phyloP scores from a whole-genome alignment of 2,329 filamentous ascomycete genomes.

The Venturia nashicola region DNA sequence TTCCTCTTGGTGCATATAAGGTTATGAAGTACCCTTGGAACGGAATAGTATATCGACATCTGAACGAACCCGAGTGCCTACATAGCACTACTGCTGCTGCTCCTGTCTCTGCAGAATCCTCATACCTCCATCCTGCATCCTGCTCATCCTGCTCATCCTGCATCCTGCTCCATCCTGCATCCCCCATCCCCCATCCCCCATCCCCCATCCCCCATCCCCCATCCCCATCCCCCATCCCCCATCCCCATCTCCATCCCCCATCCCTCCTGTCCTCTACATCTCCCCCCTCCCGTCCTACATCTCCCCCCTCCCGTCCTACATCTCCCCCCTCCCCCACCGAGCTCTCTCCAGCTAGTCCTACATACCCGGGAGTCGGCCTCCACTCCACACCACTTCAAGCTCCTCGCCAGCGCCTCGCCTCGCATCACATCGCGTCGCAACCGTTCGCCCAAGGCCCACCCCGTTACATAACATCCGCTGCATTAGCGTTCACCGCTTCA shows the following conservation, averaged over 20 bases:
- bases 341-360: neutral
- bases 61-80: neutral
- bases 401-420: neutral
- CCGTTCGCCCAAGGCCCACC: too few relatives aligned
- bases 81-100: neutral
- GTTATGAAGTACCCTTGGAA: neutral
- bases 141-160: too few relatives aligned
- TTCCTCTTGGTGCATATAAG: neutral
- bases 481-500: neutral
- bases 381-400: neutral
- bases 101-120: too few relatives aligned
- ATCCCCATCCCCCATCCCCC: too few relatives aligned
- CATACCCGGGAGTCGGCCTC: neutral
- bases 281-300: too few relatives aligned
- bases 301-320: too few relatives aligned
- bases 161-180: neutral
- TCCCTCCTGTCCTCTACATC: too few relatives aligned
- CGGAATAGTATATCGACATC: neutral
- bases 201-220: too few relatives aligned
- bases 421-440: neutral
- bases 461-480: neutral
- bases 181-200: neutral
- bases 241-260: too few relatives aligned
- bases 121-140: too few relatives aligned
- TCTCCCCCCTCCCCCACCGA: neutral